A percentile compares a stretch with the other conserved stretches of the same genome.
phyloP scores from a whole-genome alignment of 495 filamentous ascomycete genomes.

The Aspergillus ellipticus region DNA sequence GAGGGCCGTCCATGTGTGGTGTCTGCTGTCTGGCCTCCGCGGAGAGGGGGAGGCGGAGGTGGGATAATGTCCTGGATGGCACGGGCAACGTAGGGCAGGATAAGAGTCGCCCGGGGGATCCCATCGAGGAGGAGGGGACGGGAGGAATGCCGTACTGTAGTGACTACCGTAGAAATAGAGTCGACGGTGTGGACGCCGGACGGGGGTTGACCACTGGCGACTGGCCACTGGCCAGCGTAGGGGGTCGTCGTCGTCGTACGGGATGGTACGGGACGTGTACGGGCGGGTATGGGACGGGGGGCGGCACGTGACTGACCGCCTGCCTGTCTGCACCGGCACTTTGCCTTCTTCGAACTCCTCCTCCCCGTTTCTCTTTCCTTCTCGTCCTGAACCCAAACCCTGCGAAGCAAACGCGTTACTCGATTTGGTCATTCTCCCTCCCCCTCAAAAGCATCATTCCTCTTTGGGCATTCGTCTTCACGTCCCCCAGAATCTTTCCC shows the following conservation, averaged over 20 bases:
- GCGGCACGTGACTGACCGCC: conserved; percentile 38
- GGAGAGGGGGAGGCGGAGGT: too few relatives aligned
- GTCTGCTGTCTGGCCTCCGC: too few relatives aligned
- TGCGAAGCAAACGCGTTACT: conserved; percentile 52
- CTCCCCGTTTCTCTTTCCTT: conserved; percentile 36
- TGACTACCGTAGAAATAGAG: too few relatives aligned
- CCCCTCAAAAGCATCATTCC: conserved; percentile 43
- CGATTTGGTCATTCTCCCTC: conserved; percentile 47
- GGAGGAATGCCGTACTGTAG: too few relatives aligned
- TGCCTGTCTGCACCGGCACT: conserved; percentile 36
- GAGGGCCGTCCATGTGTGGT: too few relatives aligned
- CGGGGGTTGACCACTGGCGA: too few relatives aligned
- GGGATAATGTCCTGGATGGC: too few relatives aligned
- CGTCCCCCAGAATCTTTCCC: conserved; percentile 20
- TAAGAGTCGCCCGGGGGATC: too few relatives aligned
- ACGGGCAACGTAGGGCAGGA: too few relatives aligned
- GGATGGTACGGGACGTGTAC: background rate
- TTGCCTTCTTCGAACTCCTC: conserved; percentile 40
- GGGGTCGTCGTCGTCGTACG: background rate
- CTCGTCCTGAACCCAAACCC: conserved; percentile 34
- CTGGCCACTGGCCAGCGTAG: too few relatives aligned
- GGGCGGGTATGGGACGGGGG: background rate
- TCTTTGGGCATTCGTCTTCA: conserved; percentile 41
- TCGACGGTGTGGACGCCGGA: too few relatives aligned
- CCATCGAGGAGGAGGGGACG: too few relatives aligned